Evolutionary conservation across 2,329 filamentous ascomycete species (phyloP).

Genomic region (Harringtonia aguacate): DNA sequence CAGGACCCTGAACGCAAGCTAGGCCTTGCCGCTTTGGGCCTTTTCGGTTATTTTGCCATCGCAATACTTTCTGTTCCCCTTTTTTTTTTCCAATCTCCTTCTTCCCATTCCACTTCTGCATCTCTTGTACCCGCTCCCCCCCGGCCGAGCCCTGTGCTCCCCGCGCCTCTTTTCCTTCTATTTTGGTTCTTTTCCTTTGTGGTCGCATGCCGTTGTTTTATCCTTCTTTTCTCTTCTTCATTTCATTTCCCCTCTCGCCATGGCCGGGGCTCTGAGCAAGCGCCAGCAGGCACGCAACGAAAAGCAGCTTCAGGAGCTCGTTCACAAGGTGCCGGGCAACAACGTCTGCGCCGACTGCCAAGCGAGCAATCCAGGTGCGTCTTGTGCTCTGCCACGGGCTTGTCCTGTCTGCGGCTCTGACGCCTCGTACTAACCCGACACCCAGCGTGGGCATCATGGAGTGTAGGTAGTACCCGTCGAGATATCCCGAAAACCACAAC

Average conservation of each 20-base stretch:
- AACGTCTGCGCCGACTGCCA: slow-evolving; percentile 89
- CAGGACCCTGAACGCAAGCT: not conserved
- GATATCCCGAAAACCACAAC: too few relatives aligned
- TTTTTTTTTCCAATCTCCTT: not conserved
- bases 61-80: not conserved
- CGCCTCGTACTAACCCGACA: slow-evolving; percentile 4
- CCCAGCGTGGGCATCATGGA: slow-evolving; percentile 92
- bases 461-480: slow-evolving; percentile 44
- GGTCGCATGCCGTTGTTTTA: not conserved
- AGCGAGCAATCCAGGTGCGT: slow-evolving; percentile 79
- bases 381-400: slow-evolving; percentile 2
- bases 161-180: not conserved
- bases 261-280: slow-evolving; percentile 72
- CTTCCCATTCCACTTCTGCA: not conserved
- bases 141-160: not conserved
- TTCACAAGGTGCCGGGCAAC: slow-evolving; percentile 76
- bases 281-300: slow-evolving; percentile 97
- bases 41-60: not conserved
- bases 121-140: not conserved
- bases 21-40: not conserved
- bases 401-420: not conserved
- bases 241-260: slow-evolving; percentile 4
- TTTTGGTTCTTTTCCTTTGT: not conserved
- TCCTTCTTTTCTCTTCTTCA: not conserved
- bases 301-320: slow-evolving; percentile 78